These are phyloP conservation scores for Canna indica DNA, from an alignment of 176 grass and related monocot species.

Conservation along the genomic window DNA sequence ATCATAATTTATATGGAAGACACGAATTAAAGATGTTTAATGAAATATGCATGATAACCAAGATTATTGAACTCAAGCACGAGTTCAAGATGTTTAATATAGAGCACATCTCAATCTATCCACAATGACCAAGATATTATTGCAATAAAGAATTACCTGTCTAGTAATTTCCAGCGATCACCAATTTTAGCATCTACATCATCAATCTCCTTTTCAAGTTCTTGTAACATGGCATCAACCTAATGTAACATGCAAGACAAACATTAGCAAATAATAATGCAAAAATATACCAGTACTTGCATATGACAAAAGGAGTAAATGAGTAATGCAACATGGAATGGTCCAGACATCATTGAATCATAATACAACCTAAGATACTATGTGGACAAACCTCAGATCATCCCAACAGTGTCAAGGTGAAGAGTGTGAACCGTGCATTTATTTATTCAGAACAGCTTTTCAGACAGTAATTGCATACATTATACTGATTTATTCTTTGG, in stretches of 20 bases:
- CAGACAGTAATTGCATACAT: not conserved
- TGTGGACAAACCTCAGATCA: not conserved
- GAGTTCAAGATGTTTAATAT: too few species aligned
- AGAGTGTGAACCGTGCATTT: not conserved
- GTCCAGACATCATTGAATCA: too few species aligned
- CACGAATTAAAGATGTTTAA: too few species aligned
- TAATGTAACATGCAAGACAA: constrained; percentile 17
- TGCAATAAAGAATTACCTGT: constrained; percentile 40
- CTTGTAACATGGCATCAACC: constrained; percentile 89
- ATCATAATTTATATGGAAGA: too few species aligned
- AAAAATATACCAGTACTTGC: not conserved
- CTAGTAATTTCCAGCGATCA: constrained; percentile 83
- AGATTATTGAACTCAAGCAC: too few species aligned
- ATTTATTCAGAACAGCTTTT: not conserved
- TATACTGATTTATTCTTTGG: not conserved
- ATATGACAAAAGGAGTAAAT: not conserved
- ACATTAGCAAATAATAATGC: not conserved
- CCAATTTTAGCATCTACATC: constrained; percentile 93
- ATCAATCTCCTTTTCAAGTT: constrained; percentile 95
- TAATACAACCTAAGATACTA: too few species aligned
- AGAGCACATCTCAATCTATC: not conserved
- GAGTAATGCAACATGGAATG: too few species aligned
- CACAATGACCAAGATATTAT: not conserved
- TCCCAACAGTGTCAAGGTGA: not conserved
- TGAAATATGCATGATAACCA: too few species aligned